Evolutionary conservation across 768 basidiomycete species (phyloP), one percentile per base, ranked within the genome.

Genomic region (Bullera alba): DNA sequence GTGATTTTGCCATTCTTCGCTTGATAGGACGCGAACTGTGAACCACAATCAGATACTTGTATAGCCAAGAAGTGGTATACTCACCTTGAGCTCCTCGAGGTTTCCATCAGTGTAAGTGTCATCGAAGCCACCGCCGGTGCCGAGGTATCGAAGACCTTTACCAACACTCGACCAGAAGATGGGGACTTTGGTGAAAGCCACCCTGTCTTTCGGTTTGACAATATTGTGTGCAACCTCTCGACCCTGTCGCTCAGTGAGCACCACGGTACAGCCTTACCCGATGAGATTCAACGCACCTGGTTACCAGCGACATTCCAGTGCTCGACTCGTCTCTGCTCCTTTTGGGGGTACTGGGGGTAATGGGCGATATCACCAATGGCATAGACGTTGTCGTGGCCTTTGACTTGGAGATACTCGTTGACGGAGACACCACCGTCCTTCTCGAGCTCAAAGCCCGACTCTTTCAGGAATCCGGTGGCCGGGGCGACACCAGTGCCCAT

Each of bases 231-330:
- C 90, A n/a, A 85, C 83, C 15, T 84, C 81, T 43, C 88, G 80
- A 2, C 88, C 90, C 56, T 71, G 49, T 7, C 42, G 19, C 19
- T 48, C 4, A 22, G 34, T 37, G 14, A 17, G 17, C 21, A 3
- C 30, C 22, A 6, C n/a, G 17, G 4, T 29, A 21, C 4, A 16
- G 10, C 39, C 22, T 39, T 10, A 15, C 8, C 22, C 19, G 8
- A 1, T 10, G 26, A 19, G 45, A 1, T 5, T 4, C 17, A 10
- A 58, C 63, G 42, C 21, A 63, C 63, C 51, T 85, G 84, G 70
- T 92, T 91, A 41, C 82, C 82, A 15, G 89, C 88, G 50, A 90
- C 87, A 73, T 89, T 89, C 88, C 90, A 93, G 72, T 93, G 90
- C 72, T 93, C 89, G 50, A 92, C 83, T 42, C 88, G 75, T 14